Evolutionary conservation across 2,329 filamentous ascomycete species (phyloP).

Genomic region (Apiospora saccharicola): DNA sequence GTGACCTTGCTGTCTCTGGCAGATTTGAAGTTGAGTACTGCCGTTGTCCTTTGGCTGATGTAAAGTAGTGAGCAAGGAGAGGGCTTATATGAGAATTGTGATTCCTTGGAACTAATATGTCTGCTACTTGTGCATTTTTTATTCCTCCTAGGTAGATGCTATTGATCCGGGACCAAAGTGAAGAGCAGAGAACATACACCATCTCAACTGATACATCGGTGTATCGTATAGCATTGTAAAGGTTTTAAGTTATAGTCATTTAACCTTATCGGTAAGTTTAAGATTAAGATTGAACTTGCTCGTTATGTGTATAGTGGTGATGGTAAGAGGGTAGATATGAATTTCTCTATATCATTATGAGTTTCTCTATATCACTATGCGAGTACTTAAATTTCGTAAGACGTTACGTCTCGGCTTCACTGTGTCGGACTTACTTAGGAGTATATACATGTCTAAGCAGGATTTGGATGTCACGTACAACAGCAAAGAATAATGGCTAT

Average conservation of each 20-base stretch:
- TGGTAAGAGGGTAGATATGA: no score
- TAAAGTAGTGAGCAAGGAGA: background rate
- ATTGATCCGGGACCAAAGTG: background rate
- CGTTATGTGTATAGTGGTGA: background rate
- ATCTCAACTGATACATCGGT: background rate
- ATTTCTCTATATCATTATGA: no score
- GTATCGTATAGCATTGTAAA: background rate
- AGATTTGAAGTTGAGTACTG: background rate
- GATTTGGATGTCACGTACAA: no score
- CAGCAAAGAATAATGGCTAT: no score
- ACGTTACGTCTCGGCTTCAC: no score
- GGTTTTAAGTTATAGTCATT: background rate
- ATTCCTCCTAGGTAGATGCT: no score
- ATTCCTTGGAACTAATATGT: background rate
- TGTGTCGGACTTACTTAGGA: no score
- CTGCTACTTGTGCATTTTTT: background rate
- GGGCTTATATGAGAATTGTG: background rate
- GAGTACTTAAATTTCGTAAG: no score
- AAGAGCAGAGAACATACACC: background rate
- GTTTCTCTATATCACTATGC: no score
- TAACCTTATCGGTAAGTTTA: background rate
- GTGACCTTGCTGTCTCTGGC: background rate
- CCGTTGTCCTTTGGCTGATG: background rate
- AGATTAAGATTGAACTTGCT: background rate
- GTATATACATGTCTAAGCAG: no score